Percentiles rank a stretch among this genome's conserved stretches.
Evolutionary conservation across 305 asterid genomes (phyloP).

Genomic region (Solanum hybrid): DNA sequence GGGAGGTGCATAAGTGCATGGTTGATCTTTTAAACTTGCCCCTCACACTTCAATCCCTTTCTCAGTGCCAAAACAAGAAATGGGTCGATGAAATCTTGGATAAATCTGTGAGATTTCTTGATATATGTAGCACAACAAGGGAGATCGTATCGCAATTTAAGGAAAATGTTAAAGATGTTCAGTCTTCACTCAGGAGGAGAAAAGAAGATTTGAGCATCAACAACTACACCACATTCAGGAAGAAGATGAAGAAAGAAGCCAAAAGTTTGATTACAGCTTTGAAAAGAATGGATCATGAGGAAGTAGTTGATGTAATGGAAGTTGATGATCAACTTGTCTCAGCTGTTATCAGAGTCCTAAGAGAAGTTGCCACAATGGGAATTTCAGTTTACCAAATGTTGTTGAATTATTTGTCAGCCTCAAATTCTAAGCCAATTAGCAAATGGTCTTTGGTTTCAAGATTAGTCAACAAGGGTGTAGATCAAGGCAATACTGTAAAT

Average conservation of each 20-base stretch:
- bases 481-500: background rate
- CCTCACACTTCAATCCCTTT: conserved; percentile 21
- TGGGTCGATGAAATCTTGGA: conserved; percentile 26
- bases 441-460: conserved; percentile 31
- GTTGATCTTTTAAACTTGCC: conserved; percentile 29
- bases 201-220: conserved; percentile 19
- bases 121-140: conserved; percentile 23
- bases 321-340: conserved; percentile 21
- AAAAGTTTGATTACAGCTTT: conserved; percentile 14
- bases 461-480: conserved; percentile 14
- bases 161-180: conserved; percentile 27
- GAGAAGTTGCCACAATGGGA: conserved; percentile 19
- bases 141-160: conserved; percentile 22
- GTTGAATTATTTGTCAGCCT: conserved; percentile 14
- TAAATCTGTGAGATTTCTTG: conserved; percentile 20
- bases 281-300: conserved; percentile 22
- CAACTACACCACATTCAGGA: conserved; percentile 18
- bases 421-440: conserved; percentile 10
- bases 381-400: conserved; percentile 10
- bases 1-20: conserved; percentile 19
- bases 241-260: conserved; percentile 29
- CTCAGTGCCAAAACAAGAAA: conserved; percentile 11
- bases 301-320: conserved; percentile 5
- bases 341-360: conserved; percentile 18
- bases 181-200: conserved; percentile 26